These are phyloP conservation scores for Rhodotorula sp. DNA, from an alignment of 1,284 basidiomycete genomes.

Conservation along the genomic window DNA sequence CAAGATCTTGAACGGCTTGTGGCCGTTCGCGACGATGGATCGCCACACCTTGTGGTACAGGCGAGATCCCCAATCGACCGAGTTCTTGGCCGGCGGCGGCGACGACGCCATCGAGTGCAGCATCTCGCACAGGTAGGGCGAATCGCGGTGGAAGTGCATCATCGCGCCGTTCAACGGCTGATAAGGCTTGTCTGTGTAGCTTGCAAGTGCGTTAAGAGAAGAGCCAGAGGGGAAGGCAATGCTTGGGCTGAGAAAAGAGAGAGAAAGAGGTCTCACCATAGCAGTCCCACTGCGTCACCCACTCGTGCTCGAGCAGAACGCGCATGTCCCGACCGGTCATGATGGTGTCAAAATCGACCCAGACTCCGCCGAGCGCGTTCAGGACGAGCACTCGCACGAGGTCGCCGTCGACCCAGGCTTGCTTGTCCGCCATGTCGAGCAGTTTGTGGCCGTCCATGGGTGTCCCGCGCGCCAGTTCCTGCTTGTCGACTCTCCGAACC, in stretches of 20 bases:
- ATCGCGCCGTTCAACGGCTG: slow-evolving; percentile 84
- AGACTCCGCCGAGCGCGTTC: slow-evolving; percentile 86
- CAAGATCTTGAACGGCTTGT: slow-evolving; percentile 82
- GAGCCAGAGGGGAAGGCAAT: not conserved
- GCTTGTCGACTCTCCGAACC: slow-evolving; percentile 66
- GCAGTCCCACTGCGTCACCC: slow-evolving; percentile 89
- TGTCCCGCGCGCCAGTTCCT: slow-evolving; percentile 68
- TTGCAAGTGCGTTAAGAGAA: not conserved
- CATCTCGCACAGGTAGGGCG: slow-evolving; percentile 90
- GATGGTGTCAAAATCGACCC: slow-evolving; percentile 94
- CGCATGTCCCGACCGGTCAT: slow-evolving; percentile 72
- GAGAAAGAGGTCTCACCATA: slow-evolving; percentile 64
- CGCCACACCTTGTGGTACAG: slow-evolving; percentile 86
- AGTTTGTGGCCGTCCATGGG: slow-evolving; percentile 65
- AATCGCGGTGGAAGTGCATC: slow-evolving; percentile 83
- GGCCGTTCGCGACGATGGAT: slow-evolving; percentile 66
- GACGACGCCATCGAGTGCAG: slow-evolving; percentile 82
- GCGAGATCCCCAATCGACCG: slow-evolving; percentile 87
- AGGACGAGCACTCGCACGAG: slow-evolving; percentile 76
- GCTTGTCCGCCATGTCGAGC: slow-evolving; percentile 61
- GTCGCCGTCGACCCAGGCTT: slow-evolving; percentile 92
- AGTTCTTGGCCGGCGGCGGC: slow-evolving; percentile 65
- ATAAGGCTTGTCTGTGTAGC: slow-evolving; percentile 73
- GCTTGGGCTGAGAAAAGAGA: not conserved
- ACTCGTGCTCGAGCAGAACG: slow-evolving; percentile 83